A percentile compares a stretch with the other conserved stretches of the same genome.
These are phyloP conservation scores for Sugiyamaella americana DNA, from an alignment of 805 yeast species.

Conservation along the genomic window DNA sequence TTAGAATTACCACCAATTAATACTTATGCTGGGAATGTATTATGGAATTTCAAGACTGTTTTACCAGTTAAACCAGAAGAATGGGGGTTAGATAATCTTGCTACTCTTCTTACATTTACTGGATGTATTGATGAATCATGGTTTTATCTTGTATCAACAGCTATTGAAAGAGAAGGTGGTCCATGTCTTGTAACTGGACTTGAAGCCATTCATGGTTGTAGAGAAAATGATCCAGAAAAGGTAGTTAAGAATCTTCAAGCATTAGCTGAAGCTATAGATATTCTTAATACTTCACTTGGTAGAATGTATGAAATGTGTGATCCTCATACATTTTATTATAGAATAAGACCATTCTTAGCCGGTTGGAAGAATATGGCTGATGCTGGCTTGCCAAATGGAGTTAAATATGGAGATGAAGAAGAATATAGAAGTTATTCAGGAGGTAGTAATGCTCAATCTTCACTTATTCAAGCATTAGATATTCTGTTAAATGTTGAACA, in stretches of 20 bases:
- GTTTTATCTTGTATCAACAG: slow-evolving; percentile 86
- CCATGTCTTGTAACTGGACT: slow-evolving; percentile 60
- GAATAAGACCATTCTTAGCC: slow-evolving; percentile 83
- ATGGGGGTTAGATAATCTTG: slow-evolving; percentile 60
- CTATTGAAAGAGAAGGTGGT: slow-evolving; percentile 79
- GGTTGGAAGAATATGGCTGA: slow-evolving; percentile 93
- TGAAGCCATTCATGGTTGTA: slow-evolving; percentile 54
- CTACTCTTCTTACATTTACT: slow-evolving; percentile 78
- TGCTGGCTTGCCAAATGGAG: slow-evolving; percentile 76
- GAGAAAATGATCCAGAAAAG: slow-evolving; percentile 38
- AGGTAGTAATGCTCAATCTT: slow-evolving; percentile 91
- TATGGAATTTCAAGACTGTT: slow-evolving; percentile 78
- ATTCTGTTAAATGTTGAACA: slow-evolving; percentile 71
- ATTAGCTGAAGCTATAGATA: slow-evolving; percentile 70
- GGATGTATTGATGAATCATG: slow-evolving; percentile 89
- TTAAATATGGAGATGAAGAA: slow-evolving; percentile 63
- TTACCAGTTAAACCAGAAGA: slow-evolving; percentile 40
- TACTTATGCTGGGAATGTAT: slow-evolving; percentile 78
- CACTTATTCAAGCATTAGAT: slow-evolving; percentile 82
- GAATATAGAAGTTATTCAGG: slow-evolving; percentile 62
- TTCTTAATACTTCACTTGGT: slow-evolving; percentile 64
- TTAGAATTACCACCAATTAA: slow-evolving; percentile 80
- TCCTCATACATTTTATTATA: slow-evolving; percentile 83
- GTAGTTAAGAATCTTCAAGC: slow-evolving; percentile 48
- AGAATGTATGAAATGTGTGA: slow-evolving; percentile 91